phyloP scores from a whole-genome alignment of 306 rosid species.

The Quercus berberidifolia region DNA sequence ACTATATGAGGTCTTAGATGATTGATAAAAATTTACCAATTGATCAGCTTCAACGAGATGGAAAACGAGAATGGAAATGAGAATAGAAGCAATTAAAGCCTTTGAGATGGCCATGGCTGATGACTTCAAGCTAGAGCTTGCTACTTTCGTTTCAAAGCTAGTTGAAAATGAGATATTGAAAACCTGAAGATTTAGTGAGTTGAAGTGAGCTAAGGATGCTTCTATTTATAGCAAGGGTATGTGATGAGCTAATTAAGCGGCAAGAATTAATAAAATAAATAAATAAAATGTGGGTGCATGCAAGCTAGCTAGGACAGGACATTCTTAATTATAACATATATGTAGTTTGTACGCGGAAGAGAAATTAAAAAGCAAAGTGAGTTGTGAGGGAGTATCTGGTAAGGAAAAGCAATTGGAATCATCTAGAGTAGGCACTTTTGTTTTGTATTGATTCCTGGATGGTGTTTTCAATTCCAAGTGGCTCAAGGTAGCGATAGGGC shows the following conservation, averaged over 20 bases:
- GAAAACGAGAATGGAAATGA: slow-evolving; percentile 31
- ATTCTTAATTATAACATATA: neutral
- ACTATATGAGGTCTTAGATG: no score
- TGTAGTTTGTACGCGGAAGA: slow-evolving; percentile 20
- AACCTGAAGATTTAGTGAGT: slow-evolving; percentile 2
- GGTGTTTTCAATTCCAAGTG: slow-evolving; percentile 5
- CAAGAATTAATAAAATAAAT: neutral
- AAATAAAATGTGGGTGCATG: neutral
- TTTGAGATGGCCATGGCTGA: neutral
- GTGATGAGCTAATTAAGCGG: neutral
- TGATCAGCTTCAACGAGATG: slow-evolving; percentile 23
- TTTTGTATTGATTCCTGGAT: neutral
- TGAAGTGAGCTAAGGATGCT: slow-evolving; percentile 17
- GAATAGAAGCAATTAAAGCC: slow-evolving; percentile 8
- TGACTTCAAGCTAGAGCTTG: neutral
- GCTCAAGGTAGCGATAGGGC: neutral
- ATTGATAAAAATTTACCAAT: slow-evolving; percentile 8
- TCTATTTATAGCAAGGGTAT: slow-evolving; percentile 45
- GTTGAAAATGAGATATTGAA: neutral
- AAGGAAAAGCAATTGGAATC: slow-evolving; percentile 15
- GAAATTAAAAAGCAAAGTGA: neutral
- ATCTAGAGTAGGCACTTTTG: slow-evolving; percentile 3
- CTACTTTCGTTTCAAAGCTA: neutral
- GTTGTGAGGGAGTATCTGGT: neutral
- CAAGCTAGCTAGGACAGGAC: neutral